Conservation (phyloP, 164 flowering plant genomes). For the Kalanchoe fedtschenkoi region DNA sequence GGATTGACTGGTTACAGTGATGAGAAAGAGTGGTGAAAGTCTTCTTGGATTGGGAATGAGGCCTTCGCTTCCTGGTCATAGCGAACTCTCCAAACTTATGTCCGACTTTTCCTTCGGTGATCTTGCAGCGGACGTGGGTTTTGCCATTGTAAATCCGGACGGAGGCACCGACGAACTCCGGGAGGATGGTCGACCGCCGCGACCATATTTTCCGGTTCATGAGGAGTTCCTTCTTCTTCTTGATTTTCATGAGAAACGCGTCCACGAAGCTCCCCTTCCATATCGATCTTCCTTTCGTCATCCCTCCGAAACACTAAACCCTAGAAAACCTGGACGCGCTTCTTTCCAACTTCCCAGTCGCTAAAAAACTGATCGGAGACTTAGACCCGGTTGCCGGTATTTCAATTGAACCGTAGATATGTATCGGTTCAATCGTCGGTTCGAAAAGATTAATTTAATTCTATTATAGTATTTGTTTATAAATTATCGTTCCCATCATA, state of each 20-base stretch:
- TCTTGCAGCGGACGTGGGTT: slow-evolving; percentile 24
- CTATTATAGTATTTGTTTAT: too few species aligned
- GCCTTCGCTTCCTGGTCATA: slow-evolving; percentile 21
- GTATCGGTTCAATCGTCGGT: too few species aligned
- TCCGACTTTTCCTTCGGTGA: slow-evolving; percentile 38
- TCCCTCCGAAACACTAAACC: not conserved
- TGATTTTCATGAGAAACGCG: slow-evolving; percentile 21
- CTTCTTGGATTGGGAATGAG: slow-evolving; percentile 2
- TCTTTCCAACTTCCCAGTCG: too few species aligned
- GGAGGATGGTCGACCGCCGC: slow-evolving; percentile 21
- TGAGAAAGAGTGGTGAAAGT: not conserved
- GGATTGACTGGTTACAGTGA: not conserved
- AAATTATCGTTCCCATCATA: too few species aligned
- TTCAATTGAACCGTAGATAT: too few species aligned
- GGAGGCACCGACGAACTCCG: slow-evolving; percentile 21
- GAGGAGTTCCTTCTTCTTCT: slow-evolving; percentile 13
- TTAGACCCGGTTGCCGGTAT: too few species aligned
- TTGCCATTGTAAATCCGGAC: slow-evolving; percentile 34
- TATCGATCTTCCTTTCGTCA: not conserved
- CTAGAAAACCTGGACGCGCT: too few species aligned
- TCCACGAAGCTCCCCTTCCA: slow-evolving; percentile 16
- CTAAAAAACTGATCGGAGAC: too few species aligned
- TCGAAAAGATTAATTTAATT: too few species aligned
- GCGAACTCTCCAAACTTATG: slow-evolving; percentile 45
- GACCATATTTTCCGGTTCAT: slow-evolving; percentile 27